Percentiles rank a stretch among this genome's conserved stretches.
Conservation (phyloP, 2,329 filamentous ascomycete genomes). For the Fusarium solani-melongenae region DNA sequence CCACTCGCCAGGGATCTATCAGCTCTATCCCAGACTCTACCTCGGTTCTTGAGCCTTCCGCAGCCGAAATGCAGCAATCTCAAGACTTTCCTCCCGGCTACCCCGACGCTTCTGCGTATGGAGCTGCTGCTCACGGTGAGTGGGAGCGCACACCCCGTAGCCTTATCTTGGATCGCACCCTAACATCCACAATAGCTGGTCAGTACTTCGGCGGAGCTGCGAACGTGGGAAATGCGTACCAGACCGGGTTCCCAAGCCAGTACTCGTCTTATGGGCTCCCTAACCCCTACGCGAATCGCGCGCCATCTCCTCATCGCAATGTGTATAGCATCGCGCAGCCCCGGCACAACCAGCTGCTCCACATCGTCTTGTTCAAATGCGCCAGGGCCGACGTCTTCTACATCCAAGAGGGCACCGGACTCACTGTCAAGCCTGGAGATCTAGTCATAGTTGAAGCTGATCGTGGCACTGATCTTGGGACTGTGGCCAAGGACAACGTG, state of each 20-base stretch:
- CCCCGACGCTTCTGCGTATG: slow-evolving; percentile 52
- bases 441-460: slow-evolving; percentile 98
- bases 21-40: slow-evolving; percentile 67
- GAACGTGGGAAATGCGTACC: slow-evolving; percentile 41
- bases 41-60: slow-evolving; percentile 58
- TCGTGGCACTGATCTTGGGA: slow-evolving; percentile 93
- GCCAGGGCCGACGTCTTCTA: slow-evolving; percentile 96
- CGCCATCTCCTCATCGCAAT: slow-evolving; percentile 70
- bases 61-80: slow-evolving; percentile 55
- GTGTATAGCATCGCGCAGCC: slow-evolving; percentile 71
- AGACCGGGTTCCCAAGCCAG: slow-evolving; percentile 48
- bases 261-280: slow-evolving; percentile 61
- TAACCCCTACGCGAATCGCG: slow-evolving; percentile 59
- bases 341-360: slow-evolving; percentile 76
- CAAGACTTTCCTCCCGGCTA: slow-evolving; percentile 58
- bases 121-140: slow-evolving; percentile 55
- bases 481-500: slow-evolving; percentile 88
- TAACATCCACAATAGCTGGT: slow-evolving; percentile 25
- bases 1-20: slow-evolving; percentile 72
- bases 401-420: slow-evolving; percentile 92
- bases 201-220: slow-evolving; percentile 43
- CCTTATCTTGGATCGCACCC: background rate
- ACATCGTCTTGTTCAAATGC: slow-evolving; percentile 97
- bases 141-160: slow-evolving; percentile 4
- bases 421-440: slow-evolving; percentile 90